These are phyloP conservation scores for Vicia villosa DNA, from an alignment of 306 rosid species.

Conservation along the genomic window DNA sequence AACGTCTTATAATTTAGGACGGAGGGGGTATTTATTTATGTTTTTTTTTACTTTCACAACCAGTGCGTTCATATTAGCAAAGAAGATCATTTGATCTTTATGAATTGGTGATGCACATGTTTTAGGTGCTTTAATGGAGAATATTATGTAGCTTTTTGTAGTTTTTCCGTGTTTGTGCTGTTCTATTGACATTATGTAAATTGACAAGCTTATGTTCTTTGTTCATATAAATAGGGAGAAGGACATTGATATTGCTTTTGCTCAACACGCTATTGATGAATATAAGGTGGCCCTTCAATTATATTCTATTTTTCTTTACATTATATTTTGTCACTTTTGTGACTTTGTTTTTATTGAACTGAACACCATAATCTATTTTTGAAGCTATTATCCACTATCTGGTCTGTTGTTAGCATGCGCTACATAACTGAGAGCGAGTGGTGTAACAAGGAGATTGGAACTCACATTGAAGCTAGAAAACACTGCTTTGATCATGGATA, in stretches of 20 bases:
- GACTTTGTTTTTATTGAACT: neutral
- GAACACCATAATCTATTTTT: neutral
- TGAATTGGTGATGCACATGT: neutral
- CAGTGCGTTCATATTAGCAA: neutral
- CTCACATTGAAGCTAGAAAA: neutral
- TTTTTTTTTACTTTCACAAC: too few species aligned
- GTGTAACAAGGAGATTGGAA: neutral
- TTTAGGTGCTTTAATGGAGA: neutral
- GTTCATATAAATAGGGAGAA: too few species aligned
- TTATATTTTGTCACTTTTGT: too few species aligned
- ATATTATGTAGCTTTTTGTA: neutral
- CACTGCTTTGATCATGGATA: neutral
- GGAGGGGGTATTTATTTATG: too few species aligned
- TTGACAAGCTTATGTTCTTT: neutral
- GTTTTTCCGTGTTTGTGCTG: neutral
- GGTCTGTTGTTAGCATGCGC: neutral
- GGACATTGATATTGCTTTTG: too few species aligned
- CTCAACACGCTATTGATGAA: too few species aligned
- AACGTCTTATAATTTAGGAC: too few species aligned
- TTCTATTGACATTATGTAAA: neutral
- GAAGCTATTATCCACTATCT: neutral
- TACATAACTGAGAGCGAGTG: neutral
- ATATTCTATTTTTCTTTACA: too few species aligned
- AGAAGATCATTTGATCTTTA: too few species aligned
- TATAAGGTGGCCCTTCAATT: too few species aligned